Evolutionary conservation across 1,284 basidiomycete genomes (phyloP).

Genomic region (Ganoderma leucocontextum): DNA sequence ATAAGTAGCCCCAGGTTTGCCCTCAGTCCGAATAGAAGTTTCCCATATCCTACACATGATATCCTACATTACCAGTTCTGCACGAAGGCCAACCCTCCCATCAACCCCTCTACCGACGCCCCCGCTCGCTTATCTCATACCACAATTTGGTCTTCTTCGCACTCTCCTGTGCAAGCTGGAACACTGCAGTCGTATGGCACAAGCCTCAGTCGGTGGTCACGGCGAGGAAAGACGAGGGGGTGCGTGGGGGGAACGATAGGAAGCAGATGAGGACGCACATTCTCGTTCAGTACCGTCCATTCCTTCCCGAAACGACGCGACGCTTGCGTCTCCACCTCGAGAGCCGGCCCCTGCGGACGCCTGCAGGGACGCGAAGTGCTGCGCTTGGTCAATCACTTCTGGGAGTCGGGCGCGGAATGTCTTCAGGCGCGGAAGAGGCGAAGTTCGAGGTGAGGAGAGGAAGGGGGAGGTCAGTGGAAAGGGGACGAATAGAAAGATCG

Average conservation of each 20-base stretch:
- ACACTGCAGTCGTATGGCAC: constrained; percentile 60
- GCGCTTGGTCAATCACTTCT: constrained; percentile 88
- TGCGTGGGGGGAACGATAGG: not conserved
- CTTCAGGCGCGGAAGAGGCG: constrained; percentile 48
- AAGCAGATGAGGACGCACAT: constrained; percentile 57
- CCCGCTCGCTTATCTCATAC: constrained; percentile 78
- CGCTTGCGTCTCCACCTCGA: constrained; percentile 60
- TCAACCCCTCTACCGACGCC: constrained; percentile 48
- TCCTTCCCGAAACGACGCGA: constrained; percentile 86
- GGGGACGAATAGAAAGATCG: not conserved
- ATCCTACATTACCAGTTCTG: not conserved
- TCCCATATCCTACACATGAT: not conserved
- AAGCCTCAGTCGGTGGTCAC: constrained; percentile 3
- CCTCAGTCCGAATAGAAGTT: not conserved
- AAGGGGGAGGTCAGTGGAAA: constrained; percentile 1
- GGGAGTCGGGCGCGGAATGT: constrained; percentile 83
- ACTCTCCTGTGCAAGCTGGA: constrained; percentile 84
- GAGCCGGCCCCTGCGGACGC: constrained; percentile 46
- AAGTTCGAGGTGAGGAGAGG: not conserved
- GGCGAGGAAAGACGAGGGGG: constrained; percentile 7
- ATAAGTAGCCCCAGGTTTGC: constrained; percentile 22
- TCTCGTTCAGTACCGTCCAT: constrained; percentile 89
- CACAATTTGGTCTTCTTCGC: constrained; percentile 79
- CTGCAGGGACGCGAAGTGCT: constrained; percentile 84
- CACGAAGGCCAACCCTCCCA: not conserved